Conservation (phyloP, 805 yeast genomes). For the Pichia occidentalis region DNA sequence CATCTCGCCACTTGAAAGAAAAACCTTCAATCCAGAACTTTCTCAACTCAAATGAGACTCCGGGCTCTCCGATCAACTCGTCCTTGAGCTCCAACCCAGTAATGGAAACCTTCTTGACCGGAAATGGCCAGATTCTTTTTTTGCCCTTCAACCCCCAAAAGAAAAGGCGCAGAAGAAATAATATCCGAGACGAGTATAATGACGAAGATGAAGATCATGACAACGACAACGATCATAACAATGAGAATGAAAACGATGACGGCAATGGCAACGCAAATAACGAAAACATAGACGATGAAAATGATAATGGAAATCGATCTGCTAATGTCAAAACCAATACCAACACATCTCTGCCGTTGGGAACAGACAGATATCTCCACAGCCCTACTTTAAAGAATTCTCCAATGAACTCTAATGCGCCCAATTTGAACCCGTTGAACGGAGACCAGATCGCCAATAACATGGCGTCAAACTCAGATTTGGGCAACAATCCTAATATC, state of each 20-base stretch:
- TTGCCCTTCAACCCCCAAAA: conserved; percentile 31
- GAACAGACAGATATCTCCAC: no score
- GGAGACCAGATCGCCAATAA: no score
- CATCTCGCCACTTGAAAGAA: conserved; percentile 7
- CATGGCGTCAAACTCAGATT: neutral
- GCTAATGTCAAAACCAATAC: no score
- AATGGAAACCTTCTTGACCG: conserved; percentile 25
- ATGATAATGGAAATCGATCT: conserved; percentile 18
- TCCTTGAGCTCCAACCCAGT: conserved; percentile 11
- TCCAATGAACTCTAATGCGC: no score
- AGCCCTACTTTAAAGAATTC: no score
- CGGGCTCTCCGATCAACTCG: conserved; percentile 7
- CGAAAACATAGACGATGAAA: conserved; percentile 16
- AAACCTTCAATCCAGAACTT: neutral
- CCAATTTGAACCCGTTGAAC: no score
- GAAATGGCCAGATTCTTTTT: conserved; percentile 30
- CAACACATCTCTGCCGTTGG: no score
- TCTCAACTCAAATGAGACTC: conserved; percentile 4
- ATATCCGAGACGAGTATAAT: conserved; percentile 16
- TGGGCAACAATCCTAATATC: conserved; percentile 20
- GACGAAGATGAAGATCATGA: conserved; percentile 18
- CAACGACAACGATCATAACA: conserved; percentile 23
- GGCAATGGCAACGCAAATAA: conserved; percentile 1
- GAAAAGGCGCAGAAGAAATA: conserved; percentile 14
- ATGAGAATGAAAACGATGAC: conserved; percentile 16